Percentiles rank a stretch among this genome's conserved stretches.
Conservation (phyloP, 2,329 filamentous ascomycete species). For the Colletotrichum sp. region DNA sequence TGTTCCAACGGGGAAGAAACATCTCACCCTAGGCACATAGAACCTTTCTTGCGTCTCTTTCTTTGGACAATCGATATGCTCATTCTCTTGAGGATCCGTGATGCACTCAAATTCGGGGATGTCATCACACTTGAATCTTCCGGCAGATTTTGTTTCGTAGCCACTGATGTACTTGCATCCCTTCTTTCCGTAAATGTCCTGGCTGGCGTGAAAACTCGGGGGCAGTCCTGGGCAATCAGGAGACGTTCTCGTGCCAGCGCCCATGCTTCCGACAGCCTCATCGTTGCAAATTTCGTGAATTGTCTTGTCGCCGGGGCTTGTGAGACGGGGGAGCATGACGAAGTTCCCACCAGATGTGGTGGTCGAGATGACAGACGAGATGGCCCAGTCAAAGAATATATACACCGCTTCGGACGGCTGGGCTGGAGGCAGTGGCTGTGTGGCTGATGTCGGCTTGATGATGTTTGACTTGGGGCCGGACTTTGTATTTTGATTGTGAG, state of each 20-base stretch:
- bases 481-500: not conserved
- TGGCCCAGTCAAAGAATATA: not conserved
- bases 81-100: not conserved
- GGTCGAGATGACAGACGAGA: not conserved
- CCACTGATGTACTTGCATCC: not conserved
- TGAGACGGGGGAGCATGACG: not conserved
- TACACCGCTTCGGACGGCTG: not conserved
- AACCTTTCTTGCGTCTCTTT: not conserved
- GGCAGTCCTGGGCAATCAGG: not conserved
- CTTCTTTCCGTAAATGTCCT: not conserved
- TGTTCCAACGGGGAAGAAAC: accelerated
- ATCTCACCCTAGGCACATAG: not conserved
- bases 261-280: not conserved
- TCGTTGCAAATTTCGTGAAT: not conserved
- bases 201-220: not conserved
- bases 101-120: not conserved
- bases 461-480: not conserved
- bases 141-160: not conserved
- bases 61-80: not conserved
- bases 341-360: not conserved
- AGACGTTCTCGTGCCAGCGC: not conserved
- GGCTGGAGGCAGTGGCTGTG: not conserved
- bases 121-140: not conserved
- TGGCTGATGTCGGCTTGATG: not conserved
- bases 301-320: not conserved